phyloP scores from a whole-genome alignment of 1,284 basidiomycete species.

The Moniliella sp. region DNA sequence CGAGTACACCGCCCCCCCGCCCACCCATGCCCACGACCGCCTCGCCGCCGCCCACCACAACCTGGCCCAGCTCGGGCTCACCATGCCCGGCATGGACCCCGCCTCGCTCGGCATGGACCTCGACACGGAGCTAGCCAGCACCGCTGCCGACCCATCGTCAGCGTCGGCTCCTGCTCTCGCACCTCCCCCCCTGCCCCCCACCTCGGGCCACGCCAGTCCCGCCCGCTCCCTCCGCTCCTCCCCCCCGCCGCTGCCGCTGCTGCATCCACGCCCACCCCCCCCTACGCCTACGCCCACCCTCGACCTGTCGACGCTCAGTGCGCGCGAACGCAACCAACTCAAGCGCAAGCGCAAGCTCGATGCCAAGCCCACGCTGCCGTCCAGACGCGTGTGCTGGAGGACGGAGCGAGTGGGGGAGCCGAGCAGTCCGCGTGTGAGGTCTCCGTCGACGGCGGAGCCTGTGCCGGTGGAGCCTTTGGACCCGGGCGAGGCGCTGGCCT shows the following conservation, averaged over 20 bases:
- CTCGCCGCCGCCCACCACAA: slow-evolving; percentile 45
- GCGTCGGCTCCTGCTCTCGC: background rate
- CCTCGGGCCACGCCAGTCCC: background rate
- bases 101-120: background rate
- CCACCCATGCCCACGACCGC: slow-evolving; percentile 39
- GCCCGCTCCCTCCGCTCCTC: background rate
- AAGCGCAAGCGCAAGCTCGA: slow-evolving; percentile 75
- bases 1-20: slow-evolving; percentile 43
- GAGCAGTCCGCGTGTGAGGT: background rate
- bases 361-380: slow-evolving; percentile 39
- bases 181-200: background rate
- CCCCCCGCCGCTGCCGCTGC: slow-evolving; percentile 39
- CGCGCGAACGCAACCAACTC: slow-evolving; percentile 65
- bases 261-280: background rate
- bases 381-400: too few relatives aligned
- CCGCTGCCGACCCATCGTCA: background rate
- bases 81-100: background rate
- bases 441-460: background rate
- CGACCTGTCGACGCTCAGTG: slow-evolving; percentile 33
- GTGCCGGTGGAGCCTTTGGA: background rate
- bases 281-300: slow-evolving; percentile 2
- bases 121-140: background rate
- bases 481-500: background rate
- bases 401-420: background rate
- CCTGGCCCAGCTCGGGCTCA: background rate